These are phyloP conservation scores for Penicillium crystallinum DNA, from an alignment of 495 filamentous ascomycete genomes.

Conservation along the genomic window DNA sequence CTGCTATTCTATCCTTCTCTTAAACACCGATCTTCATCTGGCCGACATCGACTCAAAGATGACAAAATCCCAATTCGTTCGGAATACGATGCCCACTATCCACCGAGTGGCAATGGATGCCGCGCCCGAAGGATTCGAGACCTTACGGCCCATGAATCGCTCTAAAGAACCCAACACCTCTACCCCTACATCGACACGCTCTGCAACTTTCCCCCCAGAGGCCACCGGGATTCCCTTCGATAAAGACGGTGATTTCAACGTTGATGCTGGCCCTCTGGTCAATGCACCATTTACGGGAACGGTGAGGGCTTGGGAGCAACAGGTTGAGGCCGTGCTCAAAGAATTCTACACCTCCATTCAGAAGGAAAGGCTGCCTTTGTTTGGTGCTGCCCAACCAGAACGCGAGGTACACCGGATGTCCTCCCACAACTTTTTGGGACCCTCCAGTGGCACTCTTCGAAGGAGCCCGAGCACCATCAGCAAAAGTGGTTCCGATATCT, in stretches of 20 bases:
- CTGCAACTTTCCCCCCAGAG: slow-evolving; percentile 22
- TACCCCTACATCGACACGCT: slow-evolving; percentile 17
- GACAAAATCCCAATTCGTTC: slow-evolving; percentile 88
- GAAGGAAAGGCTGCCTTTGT: slow-evolving; percentile 74
- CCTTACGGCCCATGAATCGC: slow-evolving; percentile 41
- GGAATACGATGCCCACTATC: slow-evolving; percentile 92
- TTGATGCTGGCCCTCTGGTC: slow-evolving; percentile 58
- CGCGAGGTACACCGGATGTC: slow-evolving; percentile 36
- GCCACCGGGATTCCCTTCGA: slow-evolving; percentile 12
- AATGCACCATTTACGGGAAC: slow-evolving; percentile 72
- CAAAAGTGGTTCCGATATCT: slow-evolving; percentile 76
- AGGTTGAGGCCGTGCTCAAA: slow-evolving; percentile 84
- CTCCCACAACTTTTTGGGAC: slow-evolving; percentile 44
- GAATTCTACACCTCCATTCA: slow-evolving; percentile 90
- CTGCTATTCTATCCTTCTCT: slow-evolving; percentile 87
- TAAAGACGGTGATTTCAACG: slow-evolving; percentile 24
- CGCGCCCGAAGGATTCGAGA: slow-evolving; percentile 61
- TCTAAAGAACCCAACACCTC: slow-evolving; percentile 16
- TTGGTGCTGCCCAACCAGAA: slow-evolving; percentile 55
- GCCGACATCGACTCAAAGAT: slow-evolving; percentile 95
- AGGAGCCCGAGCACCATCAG: slow-evolving; percentile 85
- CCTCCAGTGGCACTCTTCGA: slow-evolving; percentile 57
- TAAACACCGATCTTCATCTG: slow-evolving; percentile 94
- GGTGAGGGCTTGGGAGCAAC: slow-evolving; percentile 77
- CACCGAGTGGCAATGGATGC: slow-evolving; percentile 67